Conservation (phyloP, 805 yeast species). For the Candida argentea region DNA sequence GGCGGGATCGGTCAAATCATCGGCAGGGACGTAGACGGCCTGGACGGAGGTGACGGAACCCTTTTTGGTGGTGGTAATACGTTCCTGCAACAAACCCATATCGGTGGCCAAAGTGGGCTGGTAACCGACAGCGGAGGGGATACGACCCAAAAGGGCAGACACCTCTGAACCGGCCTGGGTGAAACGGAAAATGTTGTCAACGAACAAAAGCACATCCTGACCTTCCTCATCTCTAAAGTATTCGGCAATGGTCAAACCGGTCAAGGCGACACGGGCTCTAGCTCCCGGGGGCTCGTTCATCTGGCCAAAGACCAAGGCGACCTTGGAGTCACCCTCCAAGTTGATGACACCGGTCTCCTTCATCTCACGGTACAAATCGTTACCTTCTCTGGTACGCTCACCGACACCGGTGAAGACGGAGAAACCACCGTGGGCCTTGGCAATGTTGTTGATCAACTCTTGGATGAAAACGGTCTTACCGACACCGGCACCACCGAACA, state of each 20-base stretch:
- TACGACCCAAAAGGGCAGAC: constrained; percentile 99
- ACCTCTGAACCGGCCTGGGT: constrained; percentile 99
- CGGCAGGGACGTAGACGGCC: constrained; percentile 99
- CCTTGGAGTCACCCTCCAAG: constrained; percentile 99
- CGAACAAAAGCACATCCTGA: constrained; percentile 98
- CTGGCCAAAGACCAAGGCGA: constrained; percentile 98
- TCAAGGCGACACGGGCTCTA: constrained; percentile 99
- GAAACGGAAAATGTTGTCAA: constrained; percentile 99
- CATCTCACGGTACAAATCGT: constrained; percentile 99
- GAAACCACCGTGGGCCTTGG: constrained; percentile 99
- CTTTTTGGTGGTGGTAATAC: constrained; percentile 98
- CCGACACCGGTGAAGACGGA: constrained; percentile 99
- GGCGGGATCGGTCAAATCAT: constrained; percentile 99
- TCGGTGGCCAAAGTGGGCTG: constrained; percentile 99
- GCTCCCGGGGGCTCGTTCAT: constrained; percentile 99
- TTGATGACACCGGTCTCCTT: constrained; percentile 99
- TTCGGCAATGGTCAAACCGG: constrained; percentile 99
- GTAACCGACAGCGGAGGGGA: constrained; percentile 99
- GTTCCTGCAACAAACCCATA: constrained; percentile 99
- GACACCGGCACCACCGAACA: constrained; percentile 99
- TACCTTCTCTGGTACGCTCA: constrained; percentile 99
- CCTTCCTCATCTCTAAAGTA: constrained; percentile 99
- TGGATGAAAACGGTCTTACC: constrained; percentile 99
- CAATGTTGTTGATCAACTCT: constrained; percentile 98
- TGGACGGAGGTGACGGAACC: constrained; percentile 99